A percentile compares a stretch with the other conserved stretches of the same genome.
Evolutionary conservation across 1,284 basidiomycete genomes (phyloP).

Genomic region (Malassezia globosa): DNA sequence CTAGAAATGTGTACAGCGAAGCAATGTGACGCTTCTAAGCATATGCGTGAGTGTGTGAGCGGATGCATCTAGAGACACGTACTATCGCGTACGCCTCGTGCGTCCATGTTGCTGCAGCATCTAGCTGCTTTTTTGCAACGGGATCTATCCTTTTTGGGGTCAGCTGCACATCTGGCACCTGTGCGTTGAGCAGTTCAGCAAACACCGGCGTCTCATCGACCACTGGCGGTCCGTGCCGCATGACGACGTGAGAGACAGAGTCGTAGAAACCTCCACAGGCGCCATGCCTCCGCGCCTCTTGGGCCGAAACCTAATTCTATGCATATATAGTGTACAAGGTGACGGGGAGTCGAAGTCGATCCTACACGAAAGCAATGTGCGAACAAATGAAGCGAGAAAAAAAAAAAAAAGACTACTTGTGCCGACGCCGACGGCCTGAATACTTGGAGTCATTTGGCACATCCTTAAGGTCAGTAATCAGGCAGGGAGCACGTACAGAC

Average conservation of each 20-base stretch:
- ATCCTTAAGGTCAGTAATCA: slow-evolving; percentile 13
- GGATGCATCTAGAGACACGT: neutral
- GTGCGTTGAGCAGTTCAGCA: neutral
- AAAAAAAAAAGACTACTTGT: slow-evolving; percentile 1
- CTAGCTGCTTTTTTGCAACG: slow-evolving; percentile 4
- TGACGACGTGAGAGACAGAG: neutral
- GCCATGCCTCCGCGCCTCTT: too few relatives aligned
- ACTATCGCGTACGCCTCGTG: slow-evolving; percentile 11
- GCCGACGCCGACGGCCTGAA: slow-evolving; percentile 22
- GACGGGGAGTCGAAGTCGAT: too few relatives aligned
- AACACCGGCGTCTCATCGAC: slow-evolving; percentile 9
- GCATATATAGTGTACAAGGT: too few relatives aligned
- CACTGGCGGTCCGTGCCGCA: neutral
- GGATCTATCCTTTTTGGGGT: neutral
- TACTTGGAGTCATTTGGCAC: slow-evolving; percentile 41
- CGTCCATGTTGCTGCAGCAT: slow-evolving; percentile 6
- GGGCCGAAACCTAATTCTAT: too few relatives aligned
- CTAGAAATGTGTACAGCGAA: slow-evolving; percentile 10
- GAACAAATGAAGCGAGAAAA: too few relatives aligned
- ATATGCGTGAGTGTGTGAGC: too few relatives aligned
- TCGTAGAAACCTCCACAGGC: slow-evolving; percentile 13
- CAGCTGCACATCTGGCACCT: neutral
- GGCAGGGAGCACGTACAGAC: slow-evolving; percentile 39
- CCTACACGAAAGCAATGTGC: too few relatives aligned
- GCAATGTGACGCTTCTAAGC: slow-evolving; percentile 16